phyloP scores from a whole-genome alignment of 2,329 filamentous ascomycete genomes.

The Gnomoniopsis sp. region DNA sequence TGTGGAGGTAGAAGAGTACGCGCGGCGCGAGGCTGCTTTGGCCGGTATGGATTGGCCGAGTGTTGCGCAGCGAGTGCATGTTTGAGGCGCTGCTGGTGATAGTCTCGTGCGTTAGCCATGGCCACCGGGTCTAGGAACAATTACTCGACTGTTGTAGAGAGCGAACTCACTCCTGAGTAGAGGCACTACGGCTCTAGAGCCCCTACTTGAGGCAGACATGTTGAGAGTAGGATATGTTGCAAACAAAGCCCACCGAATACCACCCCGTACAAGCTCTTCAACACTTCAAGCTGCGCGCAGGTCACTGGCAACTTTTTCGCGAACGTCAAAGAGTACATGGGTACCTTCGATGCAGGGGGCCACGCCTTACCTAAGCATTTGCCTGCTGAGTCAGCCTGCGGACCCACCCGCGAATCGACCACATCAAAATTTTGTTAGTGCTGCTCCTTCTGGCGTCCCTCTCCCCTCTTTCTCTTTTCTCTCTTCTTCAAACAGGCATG shows the following conservation, averaged over 20 bases:
- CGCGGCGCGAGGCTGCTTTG: conserved; percentile 19
- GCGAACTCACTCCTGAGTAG: conserved; percentile 44
- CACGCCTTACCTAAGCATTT: neutral
- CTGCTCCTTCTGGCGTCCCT: conserved; percentile 13
- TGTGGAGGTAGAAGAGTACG: conserved; percentile 31
- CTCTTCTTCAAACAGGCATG: conserved; percentile 57
- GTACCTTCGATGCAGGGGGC: neutral
- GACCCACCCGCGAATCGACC: neutral
- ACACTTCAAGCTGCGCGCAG: conserved; percentile 8
- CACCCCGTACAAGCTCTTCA: conserved; percentile 15
- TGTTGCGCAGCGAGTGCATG: conserved; percentile 33
- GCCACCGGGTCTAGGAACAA: conserved; percentile 12
- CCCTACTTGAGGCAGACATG: conserved; percentile 58
- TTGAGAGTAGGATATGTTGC: conserved; percentile 21
- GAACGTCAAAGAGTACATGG: conserved; percentile 13
- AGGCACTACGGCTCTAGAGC: conserved; percentile 45
- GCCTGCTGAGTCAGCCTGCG: no score
- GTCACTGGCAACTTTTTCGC: conserved; percentile 16
- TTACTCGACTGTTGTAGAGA: neutral
- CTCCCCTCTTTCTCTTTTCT: conserved; percentile 31
- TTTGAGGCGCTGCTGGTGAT: conserved; percentile 24
- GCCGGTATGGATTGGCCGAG: conserved; percentile 27
- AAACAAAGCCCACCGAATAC: conserved; percentile 6
- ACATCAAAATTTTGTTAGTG: conserved; percentile 24
- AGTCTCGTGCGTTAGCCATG: conserved; percentile 25